phyloP scores from a whole-genome alignment of 805 yeast species.

The Wickerhamiella galacta region DNA sequence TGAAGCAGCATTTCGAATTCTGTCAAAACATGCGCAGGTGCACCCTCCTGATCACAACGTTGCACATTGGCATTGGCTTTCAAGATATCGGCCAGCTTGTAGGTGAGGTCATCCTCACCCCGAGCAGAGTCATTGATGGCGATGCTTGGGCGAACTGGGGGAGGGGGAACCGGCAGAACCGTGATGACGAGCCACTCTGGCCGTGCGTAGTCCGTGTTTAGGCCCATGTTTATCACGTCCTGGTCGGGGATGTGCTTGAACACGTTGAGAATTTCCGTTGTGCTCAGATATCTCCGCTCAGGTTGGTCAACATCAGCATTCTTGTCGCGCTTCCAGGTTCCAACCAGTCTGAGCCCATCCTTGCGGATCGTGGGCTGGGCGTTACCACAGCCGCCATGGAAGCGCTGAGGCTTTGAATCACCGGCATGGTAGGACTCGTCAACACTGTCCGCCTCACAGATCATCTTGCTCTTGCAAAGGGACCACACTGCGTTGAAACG shows the following conservation, averaged over 20 bases:
- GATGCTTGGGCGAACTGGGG: conserved; percentile 97
- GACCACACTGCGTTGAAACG: conserved; percentile 96
- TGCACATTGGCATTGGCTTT: conserved; percentile 97
- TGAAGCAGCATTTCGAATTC: conserved; percentile 92
- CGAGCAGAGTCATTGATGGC: conserved; percentile 96
- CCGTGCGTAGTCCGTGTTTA: conserved; percentile 89
- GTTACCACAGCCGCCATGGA: conserved; percentile 96
- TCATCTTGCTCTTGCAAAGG: conserved; percentile 77
- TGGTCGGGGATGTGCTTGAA: conserved; percentile 78
- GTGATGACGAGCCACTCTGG: conserved; percentile 98
- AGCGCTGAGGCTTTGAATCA: conserved; percentile 26
- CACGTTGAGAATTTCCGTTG: conserved; percentile 78
- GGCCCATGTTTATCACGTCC: conserved; percentile 70
- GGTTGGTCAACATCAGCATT: conserved; percentile 76
- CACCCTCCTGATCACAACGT: conserved; percentile 93
- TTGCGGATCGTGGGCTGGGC: conserved; percentile 89
- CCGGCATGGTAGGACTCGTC: conserved; percentile 31
- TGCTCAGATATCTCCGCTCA: conserved; percentile 74
- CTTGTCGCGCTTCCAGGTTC: conserved; percentile 93
- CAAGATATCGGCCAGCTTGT: conserved; percentile 87
- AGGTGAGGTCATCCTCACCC: conserved; percentile 98
- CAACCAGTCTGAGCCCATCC: conserved; percentile 91
- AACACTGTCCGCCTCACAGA: conserved; percentile 77
- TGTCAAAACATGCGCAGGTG: conserved; percentile 94
- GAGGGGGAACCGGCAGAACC: conserved; percentile 98